Evolutionary conservation across 257 asterid genomes (phyloP), one percentile per base, ranked within the genome.

Genomic region (Dorcoceras hygrometricum): DNA sequence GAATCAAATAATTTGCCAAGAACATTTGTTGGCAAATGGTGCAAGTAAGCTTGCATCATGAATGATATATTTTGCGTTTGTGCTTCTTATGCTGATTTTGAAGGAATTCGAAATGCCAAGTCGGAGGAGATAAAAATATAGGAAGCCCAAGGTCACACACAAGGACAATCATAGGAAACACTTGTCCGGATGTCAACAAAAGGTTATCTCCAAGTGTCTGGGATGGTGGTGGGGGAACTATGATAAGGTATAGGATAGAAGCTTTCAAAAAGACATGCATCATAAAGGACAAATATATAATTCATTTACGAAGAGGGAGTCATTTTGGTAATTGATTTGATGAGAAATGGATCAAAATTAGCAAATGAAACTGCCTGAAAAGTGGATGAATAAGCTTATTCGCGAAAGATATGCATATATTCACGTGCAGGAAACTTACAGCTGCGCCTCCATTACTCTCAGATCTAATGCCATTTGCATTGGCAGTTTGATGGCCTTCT

Each of bases 371-470:
- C 19, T 2, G 8, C 46, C 28, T 28, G 60, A 14, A 46, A 6
- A 28, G 61, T 25, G 57, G 12, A 59, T 27, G 58, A 50, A 39
- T 24, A 23, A 63, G 8, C 26, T 4, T 60, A 59, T 32, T 34
- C 10, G 14, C 2, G 22, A 23, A 26, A 36, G 71, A 75, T 16
- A 46, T 36, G 60, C 36, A 62, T 56, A 25, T 57, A 74, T 54
- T 57, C 39, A 64, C 62, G 59, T 62, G 72, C 76, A 80, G 74
- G 34, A 67, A 74, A 79, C 96, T 90, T 82, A 93, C 99, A 81
- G 87, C 59, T 65, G 95, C 82, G 68, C 79, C 89, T 63, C 97
- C 97, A 66, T 89, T 94, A 67, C 34, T 85, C 67, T 90, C 96
- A 73, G 89, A 71, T 73, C 89, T 83, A 63, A 84, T 68, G 70